phyloP scores from a whole-genome alignment of 352 stramenopile species.

The Pythium rhizo-oryzae region DNA sequence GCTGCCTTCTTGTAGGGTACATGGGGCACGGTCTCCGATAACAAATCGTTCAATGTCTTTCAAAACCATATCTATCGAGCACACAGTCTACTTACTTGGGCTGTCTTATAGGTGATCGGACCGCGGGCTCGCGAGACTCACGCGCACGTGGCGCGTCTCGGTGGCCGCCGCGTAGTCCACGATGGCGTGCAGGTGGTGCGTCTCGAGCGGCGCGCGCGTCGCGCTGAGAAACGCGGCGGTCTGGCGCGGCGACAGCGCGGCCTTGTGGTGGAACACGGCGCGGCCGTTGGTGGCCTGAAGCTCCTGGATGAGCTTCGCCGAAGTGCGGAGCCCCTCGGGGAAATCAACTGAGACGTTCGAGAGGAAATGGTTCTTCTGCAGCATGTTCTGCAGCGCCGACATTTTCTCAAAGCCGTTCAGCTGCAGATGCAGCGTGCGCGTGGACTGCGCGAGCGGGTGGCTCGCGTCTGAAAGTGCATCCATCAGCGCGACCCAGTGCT shows the following conservation, averaged over 20 bases:
- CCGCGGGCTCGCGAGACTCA: conserved; percentile 5
- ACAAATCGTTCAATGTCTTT: too few relatives aligned
- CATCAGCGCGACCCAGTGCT: neutral
- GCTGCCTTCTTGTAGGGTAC: too few relatives aligned
- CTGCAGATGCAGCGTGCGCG: neutral
- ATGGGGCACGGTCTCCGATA: too few relatives aligned
- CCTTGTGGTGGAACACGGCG: neutral
- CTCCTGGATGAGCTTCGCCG: neutral
- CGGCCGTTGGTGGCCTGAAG: neutral
- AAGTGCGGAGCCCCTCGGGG: neutral
- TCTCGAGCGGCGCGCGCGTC: neutral
- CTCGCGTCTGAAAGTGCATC: neutral
- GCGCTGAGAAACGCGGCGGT: neutral
- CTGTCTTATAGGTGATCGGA: neutral
- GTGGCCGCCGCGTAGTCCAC: neutral
- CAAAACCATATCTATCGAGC: too few relatives aligned
- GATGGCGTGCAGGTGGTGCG: neutral
- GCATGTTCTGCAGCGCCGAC: neutral
- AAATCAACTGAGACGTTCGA: neutral
- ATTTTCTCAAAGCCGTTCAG: conserved; percentile 2
- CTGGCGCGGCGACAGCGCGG: neutral
- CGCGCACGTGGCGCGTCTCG: neutral
- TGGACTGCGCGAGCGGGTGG: neutral
- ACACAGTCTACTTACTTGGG: too few relatives aligned
- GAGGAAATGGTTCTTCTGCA: neutral